Evolutionary conservation across 1,284 basidiomycete genomes (phyloP).

Genomic region (Schizophyllum amplum): DNA sequence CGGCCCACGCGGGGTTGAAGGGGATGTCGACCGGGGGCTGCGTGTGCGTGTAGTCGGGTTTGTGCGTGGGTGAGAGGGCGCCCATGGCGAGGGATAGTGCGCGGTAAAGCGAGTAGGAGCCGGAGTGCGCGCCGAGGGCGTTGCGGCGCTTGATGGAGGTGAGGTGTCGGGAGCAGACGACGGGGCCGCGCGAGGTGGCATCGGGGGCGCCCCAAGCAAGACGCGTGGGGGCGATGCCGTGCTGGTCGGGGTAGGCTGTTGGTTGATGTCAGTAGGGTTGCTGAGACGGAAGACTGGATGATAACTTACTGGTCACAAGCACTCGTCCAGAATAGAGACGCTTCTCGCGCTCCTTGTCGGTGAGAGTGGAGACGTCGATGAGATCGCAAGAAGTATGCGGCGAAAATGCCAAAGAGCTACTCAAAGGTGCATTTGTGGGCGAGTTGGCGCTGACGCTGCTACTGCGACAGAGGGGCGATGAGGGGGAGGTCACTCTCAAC

Average conservation of each 20-base stretch:
- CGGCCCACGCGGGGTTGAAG: constrained; percentile 77
- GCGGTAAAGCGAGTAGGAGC: constrained; percentile 92
- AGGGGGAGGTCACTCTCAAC: too few relatives aligned
- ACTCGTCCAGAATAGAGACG: constrained; percentile 71
- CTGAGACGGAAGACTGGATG: neutral
- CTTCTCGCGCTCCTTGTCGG: constrained; percentile 66
- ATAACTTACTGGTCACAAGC: constrained; percentile 64
- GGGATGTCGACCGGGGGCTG: constrained; percentile 85
- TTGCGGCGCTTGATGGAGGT: constrained; percentile 86
- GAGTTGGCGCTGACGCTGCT: too few relatives aligned
- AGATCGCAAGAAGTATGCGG: constrained; percentile 4
- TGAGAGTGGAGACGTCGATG: constrained; percentile 5
- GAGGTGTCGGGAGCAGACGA: constrained; percentile 84
- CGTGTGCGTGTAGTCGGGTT: constrained; percentile 82
- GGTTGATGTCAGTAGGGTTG: neutral
- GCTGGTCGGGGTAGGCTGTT: constrained; percentile 41
- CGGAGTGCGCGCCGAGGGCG: constrained; percentile 90
- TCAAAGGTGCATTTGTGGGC: constrained; percentile 8
- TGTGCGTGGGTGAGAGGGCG: constrained; percentile 76
- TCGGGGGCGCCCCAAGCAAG: constrained; percentile 78
- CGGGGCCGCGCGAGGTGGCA: constrained; percentile 68
- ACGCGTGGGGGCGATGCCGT: constrained; percentile 58
- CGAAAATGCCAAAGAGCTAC: neutral
- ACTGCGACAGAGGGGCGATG: too few relatives aligned
- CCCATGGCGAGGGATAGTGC: constrained; percentile 90